Evolutionary conservation across 169 alveolate species (phyloP).

Genomic region (Plasmodium malariae): DNA sequence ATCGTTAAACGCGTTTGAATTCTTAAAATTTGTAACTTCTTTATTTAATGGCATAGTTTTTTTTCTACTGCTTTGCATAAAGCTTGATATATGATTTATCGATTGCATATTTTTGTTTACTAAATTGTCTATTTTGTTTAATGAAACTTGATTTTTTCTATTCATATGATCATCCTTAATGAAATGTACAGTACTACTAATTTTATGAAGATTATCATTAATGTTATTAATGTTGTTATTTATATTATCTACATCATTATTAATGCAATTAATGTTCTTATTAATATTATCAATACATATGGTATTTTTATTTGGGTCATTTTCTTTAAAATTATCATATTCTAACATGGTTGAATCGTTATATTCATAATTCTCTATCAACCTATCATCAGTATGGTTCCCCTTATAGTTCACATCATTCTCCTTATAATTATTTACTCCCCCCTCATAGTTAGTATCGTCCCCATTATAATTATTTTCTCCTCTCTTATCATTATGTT

Average conservation of each 20-base stretch:
- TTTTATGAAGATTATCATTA: constrained; percentile 44
- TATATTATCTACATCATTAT: constrained; percentile 70
- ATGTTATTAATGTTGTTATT: constrained; percentile 61
- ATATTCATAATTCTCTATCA: constrained; percentile 15
- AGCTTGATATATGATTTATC: constrained; percentile 48
- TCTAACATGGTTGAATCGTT: neutral
- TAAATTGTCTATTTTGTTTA: constrained; percentile 42
- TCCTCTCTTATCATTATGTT: neutral
- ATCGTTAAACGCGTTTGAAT: neutral
- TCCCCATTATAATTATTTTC: neutral
- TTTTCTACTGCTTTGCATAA: constrained; percentile 45
- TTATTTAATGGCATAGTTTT: constrained; percentile 8
- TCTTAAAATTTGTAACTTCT: neutral
- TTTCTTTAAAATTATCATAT: constrained; percentile 14
- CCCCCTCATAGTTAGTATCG: neutral
- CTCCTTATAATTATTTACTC: neutral
- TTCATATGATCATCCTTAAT: neutral
- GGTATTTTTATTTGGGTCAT: constrained; percentile 15
- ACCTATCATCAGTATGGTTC: neutral
- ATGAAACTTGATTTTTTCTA: constrained; percentile 17
- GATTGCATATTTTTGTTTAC: constrained; percentile 74
- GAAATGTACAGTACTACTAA: constrained; percentile 28
- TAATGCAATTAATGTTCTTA: constrained; percentile 60
- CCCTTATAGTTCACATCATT: no score
- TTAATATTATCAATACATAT: constrained; percentile 42